phyloP scores from a whole-genome alignment of 495 filamentous ascomycete species.

The Annulohypoxylon stygium region DNA sequence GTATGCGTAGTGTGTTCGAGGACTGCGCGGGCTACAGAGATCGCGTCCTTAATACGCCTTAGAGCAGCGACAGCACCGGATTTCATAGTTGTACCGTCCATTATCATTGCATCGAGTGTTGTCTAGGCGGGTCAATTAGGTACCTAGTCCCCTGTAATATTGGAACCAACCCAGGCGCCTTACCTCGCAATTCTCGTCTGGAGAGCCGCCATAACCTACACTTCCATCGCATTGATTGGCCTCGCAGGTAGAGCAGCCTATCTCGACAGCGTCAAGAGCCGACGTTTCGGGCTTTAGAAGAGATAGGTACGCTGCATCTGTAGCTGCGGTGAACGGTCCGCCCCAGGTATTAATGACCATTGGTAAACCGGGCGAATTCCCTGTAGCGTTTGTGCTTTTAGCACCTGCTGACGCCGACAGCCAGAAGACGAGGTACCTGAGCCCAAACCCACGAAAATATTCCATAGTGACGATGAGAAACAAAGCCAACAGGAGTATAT shows the following conservation, averaged over 20 bases:
- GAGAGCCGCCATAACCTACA: slow-evolving; percentile 63
- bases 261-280: slow-evolving; percentile 59
- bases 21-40: slow-evolving; percentile 61
- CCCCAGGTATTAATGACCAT: slow-evolving; percentile 63
- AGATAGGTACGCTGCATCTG: slow-evolving; percentile 60
- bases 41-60: slow-evolving; percentile 58
- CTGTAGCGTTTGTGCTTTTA: slow-evolving; percentile 9
- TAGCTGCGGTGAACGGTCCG: slow-evolving; percentile 61
- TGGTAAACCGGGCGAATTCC: slow-evolving; percentile 54
- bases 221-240: slow-evolving; percentile 60
- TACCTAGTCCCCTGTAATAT: background rate
- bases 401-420: slow-evolving; percentile 22
- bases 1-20: slow-evolving; percentile 61
- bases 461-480: slow-evolving; percentile 27
- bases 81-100: slow-evolving; percentile 61
- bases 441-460: background rate
- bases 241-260: slow-evolving; percentile 62
- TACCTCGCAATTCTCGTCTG: slow-evolving; percentile 62
- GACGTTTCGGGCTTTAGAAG: slow-evolving; percentile 47
- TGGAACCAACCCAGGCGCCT: background rate
- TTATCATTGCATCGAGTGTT: slow-evolving; percentile 62
- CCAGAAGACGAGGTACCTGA: slow-evolving; percentile 27
- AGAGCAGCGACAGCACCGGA: slow-evolving; percentile 61
- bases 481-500: slow-evolving; percentile 14
- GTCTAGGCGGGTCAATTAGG: slow-evolving; percentile 44